Evolutionary conservation across 768 basidiomycete genomes (phyloP), one percentile per base, ranked within the genome.

Genomic region (Chlorophyllum brunneum): DNA sequence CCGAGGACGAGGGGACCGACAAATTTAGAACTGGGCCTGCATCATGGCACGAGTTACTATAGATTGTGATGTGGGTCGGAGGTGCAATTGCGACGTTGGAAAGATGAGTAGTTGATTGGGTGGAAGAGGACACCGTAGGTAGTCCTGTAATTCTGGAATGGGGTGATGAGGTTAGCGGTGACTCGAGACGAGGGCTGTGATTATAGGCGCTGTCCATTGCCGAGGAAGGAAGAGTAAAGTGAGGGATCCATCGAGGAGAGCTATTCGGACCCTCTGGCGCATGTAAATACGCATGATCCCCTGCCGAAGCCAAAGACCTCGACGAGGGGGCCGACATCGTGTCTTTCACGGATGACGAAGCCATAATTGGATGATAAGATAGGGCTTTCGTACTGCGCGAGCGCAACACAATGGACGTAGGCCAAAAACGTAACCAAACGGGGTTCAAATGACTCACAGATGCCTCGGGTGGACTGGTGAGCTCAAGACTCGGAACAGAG

Each of bases 71-170:
- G 60, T 60, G 66, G 63, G 67, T 56, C 53, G 66, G 64, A 69
- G 72, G 62, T 55, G 75, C 65, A 84, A 85, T 86, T 61, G 82
- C 75, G 74, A 64, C 67, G 59, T 60, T 61, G 63, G 61, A 66
- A 57, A 63, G 61, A 58, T 53, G 54, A 48, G 60, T 53, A 33
- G 64, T 59, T 54, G 54, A 34, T 13, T 34, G 55, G 57, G 62
- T 57, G 56, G 62, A 70, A 57, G 76, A 72, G 76, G 73, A 74
- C 78, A 79, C 76, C 67, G 70, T 61, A 6, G 69, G 73, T 66
- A 68, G 75, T 81, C 80, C 75, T 68, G 70, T 61, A 47, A 53
- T 63, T 77, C 83, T 85, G 76, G 67, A 76, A 77, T 71, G 70
- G 67, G 66, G 66, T 61, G 68, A 69, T 66, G 60, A 63, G 37